Base-by-base conservation (phyloP, 2,329 filamentous ascomycete genomes). In the Aspergillus latus region DNA sequence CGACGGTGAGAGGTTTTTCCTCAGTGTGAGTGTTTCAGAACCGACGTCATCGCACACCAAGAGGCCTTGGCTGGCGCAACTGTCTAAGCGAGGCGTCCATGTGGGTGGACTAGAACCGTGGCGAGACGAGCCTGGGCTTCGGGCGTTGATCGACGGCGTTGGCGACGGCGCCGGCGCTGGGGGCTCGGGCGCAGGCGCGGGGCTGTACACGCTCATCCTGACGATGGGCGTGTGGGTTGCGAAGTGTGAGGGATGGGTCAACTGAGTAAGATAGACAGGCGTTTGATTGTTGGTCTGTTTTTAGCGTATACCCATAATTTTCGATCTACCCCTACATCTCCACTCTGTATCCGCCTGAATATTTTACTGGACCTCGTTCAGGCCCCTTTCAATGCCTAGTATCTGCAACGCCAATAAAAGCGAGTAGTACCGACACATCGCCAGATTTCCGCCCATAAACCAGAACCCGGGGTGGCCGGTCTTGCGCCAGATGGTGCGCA, bases 381-480 rank as follows among this genome's bases (percentile, higher is more conserved):
- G 66, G 47, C 2, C 68, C 68, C 46, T 69, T 58, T 78, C 72
- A 11, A 74, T 48, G 0, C 70, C 78, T 66, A 79, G 79, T 50
- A 82, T 81, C 69, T 80, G 77, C 63, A 82, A 63, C 5, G 79
- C 80, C 64, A 82, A 59, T 30, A 77, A 45, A 40, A 76, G 78
- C 0, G 84, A 88, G 63, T 79, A 88, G 56, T 84, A 87, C 48
- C 86, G 75, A 60, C 83, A 85, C 56, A 88, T 69, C 0, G 84
- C 84, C 36, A 88, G 64, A 63, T 87, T 88, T 0, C 86, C 86
- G 0, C 85, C 86, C 64, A 86, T 84, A 61, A 86, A 84, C 86
- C 85, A 89, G 59, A 88, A 84, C 0, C 85, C 85, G 0, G 83
- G 84, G 54, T 88, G 84, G 0, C 85, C 85, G 15, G 78, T 85